Evolutionary conservation across 345 rosid species (phyloP).

Genomic region (Arabis hirsuta): DNA sequence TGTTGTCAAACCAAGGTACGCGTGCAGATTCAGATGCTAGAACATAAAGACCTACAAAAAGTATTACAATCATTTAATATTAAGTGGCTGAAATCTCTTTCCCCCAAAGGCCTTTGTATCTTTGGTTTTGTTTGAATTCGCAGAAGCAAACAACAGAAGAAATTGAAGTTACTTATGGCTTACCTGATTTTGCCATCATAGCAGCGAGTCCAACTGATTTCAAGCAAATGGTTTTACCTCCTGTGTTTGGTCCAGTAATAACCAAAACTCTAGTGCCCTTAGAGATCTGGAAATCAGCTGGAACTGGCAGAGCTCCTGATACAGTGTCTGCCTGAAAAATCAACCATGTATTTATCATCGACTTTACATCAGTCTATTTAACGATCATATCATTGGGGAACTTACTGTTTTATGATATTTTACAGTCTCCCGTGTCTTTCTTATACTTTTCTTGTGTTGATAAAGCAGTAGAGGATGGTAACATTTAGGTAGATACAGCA

Average conservation of each 20-base stretch:
- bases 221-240: slow-evolving; percentile 92
- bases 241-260: slow-evolving; percentile 96
- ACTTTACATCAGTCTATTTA: slow-evolving; percentile 12
- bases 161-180: neutral
- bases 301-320: slow-evolving; percentile 67
- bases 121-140: neutral
- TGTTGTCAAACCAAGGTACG: slow-evolving; percentile 90
- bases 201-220: slow-evolving; percentile 94
- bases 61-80: neutral
- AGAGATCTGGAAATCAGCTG: slow-evolving; percentile 74
- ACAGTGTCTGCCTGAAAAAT: slow-evolving; percentile 57
- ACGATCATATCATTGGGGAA: slow-evolving; percentile 28
- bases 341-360: slow-evolving; percentile 12
- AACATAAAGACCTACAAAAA: slow-evolving; percentile 76
- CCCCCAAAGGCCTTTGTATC: neutral
- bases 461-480: slow-evolving; percentile 87
- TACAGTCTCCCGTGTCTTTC: slow-evolving; percentile 54
- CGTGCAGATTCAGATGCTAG: slow-evolving; percentile 82
- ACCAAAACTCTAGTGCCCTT: slow-evolving; percentile 72
- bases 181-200: slow-evolving; percentile 97
- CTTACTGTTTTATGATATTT: slow-evolving; percentile 60
- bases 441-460: slow-evolving; percentile 70
- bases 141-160: slow-evolving; percentile 14
- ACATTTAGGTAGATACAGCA: slow-evolving; percentile 76
- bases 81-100: neutral